phyloP scores from a whole-genome alignment of 768 basidiomycete species.

The Cystobasidiopsis lactophilus region DNA sequence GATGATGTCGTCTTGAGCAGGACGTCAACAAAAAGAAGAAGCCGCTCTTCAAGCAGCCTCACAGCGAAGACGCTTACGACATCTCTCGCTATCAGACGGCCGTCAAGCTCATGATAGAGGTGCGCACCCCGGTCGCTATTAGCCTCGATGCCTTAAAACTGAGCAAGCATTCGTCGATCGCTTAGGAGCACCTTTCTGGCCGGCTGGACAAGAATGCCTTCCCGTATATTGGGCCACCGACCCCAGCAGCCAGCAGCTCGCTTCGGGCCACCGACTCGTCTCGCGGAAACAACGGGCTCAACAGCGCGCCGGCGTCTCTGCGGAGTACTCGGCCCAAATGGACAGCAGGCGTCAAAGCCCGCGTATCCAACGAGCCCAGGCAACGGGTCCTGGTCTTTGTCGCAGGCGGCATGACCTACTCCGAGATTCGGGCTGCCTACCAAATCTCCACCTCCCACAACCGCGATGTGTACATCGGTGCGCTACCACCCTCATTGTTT shows the following conservation, averaged over 20 bases:
- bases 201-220: slow-evolving; percentile 58
- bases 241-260: slow-evolving; percentile 26
- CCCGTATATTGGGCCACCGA: slow-evolving; percentile 66
- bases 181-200: slow-evolving; percentile 49
- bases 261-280: slow-evolving; percentile 7
- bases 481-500: slow-evolving; percentile 7
- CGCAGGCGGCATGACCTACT: slow-evolving; percentile 87
- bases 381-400: slow-evolving; percentile 74
- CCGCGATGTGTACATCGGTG: slow-evolving; percentile 83
- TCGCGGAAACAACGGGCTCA: not conserved
- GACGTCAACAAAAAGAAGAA: slow-evolving; percentile 47
- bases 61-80: slow-evolving; percentile 82
- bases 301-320: slow-evolving; percentile 37
- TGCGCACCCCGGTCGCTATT: slow-evolving; percentile 22
- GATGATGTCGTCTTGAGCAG: too few relatives aligned
- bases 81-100: slow-evolving; percentile 80
- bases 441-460: slow-evolving; percentile 47
- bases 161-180: slow-evolving; percentile 26
- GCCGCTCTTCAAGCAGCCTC: slow-evolving; percentile 42
- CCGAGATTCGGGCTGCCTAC: slow-evolving; percentile 77
- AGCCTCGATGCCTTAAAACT: not conserved
- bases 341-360: slow-evolving; percentile 12
- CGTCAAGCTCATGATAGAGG: slow-evolving; percentile 61
- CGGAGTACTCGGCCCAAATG: slow-evolving; percentile 35
- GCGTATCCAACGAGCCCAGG: slow-evolving; percentile 31